Percentiles rank a stretch among this genome's conserved stretches.
phyloP scores from a whole-genome alignment of 192 early-diverging fungal genomes.

The Podila clonocystis region DNA sequence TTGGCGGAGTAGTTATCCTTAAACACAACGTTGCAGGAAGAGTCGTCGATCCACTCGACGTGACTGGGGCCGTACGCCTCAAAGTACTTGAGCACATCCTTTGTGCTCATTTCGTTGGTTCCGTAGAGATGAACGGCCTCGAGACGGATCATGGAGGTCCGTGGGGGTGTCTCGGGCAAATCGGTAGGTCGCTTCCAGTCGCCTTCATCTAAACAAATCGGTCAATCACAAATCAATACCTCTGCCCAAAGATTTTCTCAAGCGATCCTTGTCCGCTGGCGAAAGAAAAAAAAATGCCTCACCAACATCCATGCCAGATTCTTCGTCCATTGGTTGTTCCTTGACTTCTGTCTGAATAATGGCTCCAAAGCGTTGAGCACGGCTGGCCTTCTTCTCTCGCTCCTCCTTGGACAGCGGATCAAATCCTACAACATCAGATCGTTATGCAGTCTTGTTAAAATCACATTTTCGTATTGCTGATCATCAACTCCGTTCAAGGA shows the following conservation, averaged over 20 bases:
- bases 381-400: slow-evolving; percentile 30
- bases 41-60: slow-evolving; percentile 62
- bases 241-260: neutral
- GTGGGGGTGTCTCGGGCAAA: slow-evolving; percentile 36
- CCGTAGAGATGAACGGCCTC: slow-evolving; percentile 55
- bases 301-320: slow-evolving; percentile 44
- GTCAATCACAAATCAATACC: too few relatives aligned
- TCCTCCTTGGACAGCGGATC: slow-evolving; percentile 46
- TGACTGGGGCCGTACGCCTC: slow-evolving; percentile 40
- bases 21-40: slow-evolving; percentile 54
- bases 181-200: slow-evolving; percentile 25
- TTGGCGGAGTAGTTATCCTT: slow-evolving; percentile 35
- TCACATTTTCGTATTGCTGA: too few relatives aligned
- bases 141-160: slow-evolving; percentile 34
- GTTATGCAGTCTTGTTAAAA: neutral
- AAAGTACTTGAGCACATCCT: slow-evolving; percentile 57
- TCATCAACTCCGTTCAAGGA: neutral
- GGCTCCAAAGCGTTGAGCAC: slow-evolving; percentile 34
- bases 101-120: slow-evolving; percentile 58
- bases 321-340: slow-evolving; percentile 20
- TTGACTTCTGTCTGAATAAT: slow-evolving; percentile 1
- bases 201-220: slow-evolving; percentile 12
- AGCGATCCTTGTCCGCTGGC: too few relatives aligned
- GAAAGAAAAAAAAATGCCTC: neutral
- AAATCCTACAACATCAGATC: slow-evolving; percentile 13